Conservation (phyloP, 805 yeast genomes). For the Brettanomyces anomalus region DNA sequence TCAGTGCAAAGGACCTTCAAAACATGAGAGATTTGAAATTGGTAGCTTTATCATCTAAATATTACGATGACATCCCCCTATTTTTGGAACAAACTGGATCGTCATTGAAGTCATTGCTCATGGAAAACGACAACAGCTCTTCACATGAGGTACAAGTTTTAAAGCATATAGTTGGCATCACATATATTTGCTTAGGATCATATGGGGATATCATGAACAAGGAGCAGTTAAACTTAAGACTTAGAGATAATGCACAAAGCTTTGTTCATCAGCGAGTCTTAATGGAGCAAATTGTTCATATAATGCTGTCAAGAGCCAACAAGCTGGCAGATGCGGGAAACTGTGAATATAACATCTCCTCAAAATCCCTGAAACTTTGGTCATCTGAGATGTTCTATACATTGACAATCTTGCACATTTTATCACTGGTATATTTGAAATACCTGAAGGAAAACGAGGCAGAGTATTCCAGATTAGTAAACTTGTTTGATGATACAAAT, state of each 20-base stretch:
- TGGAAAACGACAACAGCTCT: not conserved
- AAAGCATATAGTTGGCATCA: not conserved
- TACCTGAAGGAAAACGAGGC: constrained; percentile 5
- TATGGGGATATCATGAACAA: constrained; percentile 6
- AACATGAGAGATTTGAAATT: constrained; percentile 11
- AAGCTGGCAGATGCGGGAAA: constrained; percentile 15
- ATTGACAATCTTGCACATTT: constrained; percentile 20
- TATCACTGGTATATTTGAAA: constrained; percentile 10
- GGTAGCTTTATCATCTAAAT: constrained; percentile 1
- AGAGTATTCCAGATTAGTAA: constrained; percentile 3
- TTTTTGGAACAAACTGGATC: not conserved
- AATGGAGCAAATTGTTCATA: constrained; percentile 6
- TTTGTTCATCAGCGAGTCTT: constrained; percentile 12
- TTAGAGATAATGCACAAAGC: constrained; percentile 15
- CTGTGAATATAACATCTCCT: constrained; percentile 9
- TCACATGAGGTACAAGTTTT: constrained; percentile 3
- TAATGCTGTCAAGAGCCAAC: constrained; percentile 5
- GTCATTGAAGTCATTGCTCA: not conserved
- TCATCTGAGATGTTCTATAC: constrained; percentile 23
- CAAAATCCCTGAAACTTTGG: constrained; percentile 7
- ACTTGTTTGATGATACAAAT: constrained; percentile 19
- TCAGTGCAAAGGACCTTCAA: constrained; percentile 22
- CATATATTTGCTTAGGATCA: constrained; percentile 8
- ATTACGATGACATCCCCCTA: not conserved
- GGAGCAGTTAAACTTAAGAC: constrained; percentile 15